Conservation (phyloP, 2,329 filamentous ascomycete genomes). For the Trichoderma semiorbis region DNA sequence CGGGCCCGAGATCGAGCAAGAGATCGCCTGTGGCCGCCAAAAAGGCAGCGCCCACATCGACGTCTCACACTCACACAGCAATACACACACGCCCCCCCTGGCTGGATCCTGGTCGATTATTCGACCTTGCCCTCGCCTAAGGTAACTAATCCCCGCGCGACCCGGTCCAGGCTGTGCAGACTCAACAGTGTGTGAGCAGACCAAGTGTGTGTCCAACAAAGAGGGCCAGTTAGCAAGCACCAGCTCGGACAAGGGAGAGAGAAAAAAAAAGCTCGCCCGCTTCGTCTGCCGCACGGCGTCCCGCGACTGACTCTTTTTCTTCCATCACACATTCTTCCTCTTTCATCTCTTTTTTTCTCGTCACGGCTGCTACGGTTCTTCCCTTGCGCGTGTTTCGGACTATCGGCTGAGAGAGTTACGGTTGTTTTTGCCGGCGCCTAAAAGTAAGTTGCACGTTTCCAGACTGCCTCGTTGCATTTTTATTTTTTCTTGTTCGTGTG, state of each 20-base stretch:
- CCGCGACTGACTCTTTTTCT: constrained; percentile 30
- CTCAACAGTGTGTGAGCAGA: constrained; percentile 9
- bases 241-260: constrained; percentile 32
- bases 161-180: constrained; percentile 26
- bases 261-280: constrained; percentile 35
- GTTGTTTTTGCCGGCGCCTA: constrained; percentile 51
- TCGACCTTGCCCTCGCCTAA: constrained; percentile 32
- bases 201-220: constrained; percentile 21
- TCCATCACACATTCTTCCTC: constrained; percentile 27
- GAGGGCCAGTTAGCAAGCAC: constrained; percentile 25
- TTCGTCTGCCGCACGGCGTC: constrained; percentile 33
- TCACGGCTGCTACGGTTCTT: constrained; percentile 44
- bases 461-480: constrained; percentile 18
- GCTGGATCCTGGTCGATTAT: constrained; percentile 28
- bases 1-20: constrained; percentile 15
- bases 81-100: constrained; percentile 25
- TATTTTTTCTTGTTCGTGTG: constrained; percentile 19
- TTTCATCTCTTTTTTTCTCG: constrained; percentile 35
- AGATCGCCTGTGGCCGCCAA: constrained; percentile 18
- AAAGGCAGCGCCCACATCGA: constrained; percentile 10
- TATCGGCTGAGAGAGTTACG: constrained; percentile 41
- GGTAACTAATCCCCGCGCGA: constrained; percentile 25
- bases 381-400: constrained; percentile 46
- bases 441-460: constrained; percentile 45
- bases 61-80: constrained; percentile 5